A percentile compares a stretch with the other conserved stretches of the same genome.
Conservation (phyloP, 1,284 basidiomycete genomes). For the Melampsora americana region DNA sequence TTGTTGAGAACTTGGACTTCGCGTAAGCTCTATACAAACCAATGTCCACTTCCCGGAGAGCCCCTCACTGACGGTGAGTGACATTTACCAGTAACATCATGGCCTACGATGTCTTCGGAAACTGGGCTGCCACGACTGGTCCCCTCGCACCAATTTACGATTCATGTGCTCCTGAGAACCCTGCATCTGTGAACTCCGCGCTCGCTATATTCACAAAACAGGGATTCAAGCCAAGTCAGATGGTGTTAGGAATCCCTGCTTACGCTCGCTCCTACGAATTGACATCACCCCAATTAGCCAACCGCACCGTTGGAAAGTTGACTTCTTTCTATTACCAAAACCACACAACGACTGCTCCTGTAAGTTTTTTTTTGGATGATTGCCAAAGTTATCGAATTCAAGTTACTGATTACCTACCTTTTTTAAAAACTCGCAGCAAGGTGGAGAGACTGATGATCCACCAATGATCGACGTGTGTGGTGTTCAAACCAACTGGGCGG, state of each 20-base stretch:
- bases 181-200: conserved; percentile 13
- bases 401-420: not conserved
- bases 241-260: conserved; percentile 30
- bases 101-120: conserved; percentile 41
- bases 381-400: not conserved
- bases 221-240: conserved; percentile 34
- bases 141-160: conserved; percentile 2
- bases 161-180: conserved; percentile 18
- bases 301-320: not conserved
- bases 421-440: conserved; percentile 9
- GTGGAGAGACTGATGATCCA: conserved; percentile 34
- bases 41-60: too few relatives aligned
- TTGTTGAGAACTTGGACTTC: conserved; percentile 1
- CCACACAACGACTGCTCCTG: conserved; percentile 27
- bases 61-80: too few relatives aligned
- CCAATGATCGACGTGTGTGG: conserved; percentile 32
- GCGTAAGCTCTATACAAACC: not conserved
- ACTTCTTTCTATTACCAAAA: conserved; percentile 27
- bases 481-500: conserved; percentile 10
- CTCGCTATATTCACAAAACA: not conserved
- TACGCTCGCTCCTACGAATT: conserved; percentile 35
- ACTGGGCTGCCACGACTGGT: conserved; percentile 31
- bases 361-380: not conserved
- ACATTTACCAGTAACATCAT: conserved; percentile 21
- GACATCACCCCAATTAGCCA: not conserved